Base-by-base conservation (phyloP, 345 rosid species). In the Camelina laxa region DNA sequence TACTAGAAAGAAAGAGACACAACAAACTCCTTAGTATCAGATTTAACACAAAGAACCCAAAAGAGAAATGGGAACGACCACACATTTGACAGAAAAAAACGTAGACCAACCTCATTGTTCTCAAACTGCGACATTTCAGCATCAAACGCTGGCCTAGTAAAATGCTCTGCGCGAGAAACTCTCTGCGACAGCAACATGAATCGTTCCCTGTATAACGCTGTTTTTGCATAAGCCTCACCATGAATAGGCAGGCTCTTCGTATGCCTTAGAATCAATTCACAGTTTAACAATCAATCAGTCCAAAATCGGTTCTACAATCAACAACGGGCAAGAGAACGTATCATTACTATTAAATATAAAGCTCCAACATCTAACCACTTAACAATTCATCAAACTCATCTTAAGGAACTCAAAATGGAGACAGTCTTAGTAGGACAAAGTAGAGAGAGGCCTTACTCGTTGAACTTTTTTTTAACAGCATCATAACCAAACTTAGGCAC, bases 401-500 rank as follows among this genome's bases (percentile, higher is more conserved):
- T 35, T 19, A 17, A 17, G 15, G 11, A 53, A 60, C 19, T 33
- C 16, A 57, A 6, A 33, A 33, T 38, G 4, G 41, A 42, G 0
- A 42, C 16, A 14, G 2, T 14, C 48, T 42, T 42, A 42, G 68
- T 47, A 39, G 9, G 4, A 38, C 0, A 8, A 27, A 60, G 20
- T 16, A 54, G 7, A 47, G 7, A 47, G 5, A 41, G 22, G 75
- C 80, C 9, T 54, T 87, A 95, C 99, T 84, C 85, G 66, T 82
- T 69, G 74, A 95, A 95, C 45, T 86, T 90, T 77, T 90, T 95
- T 84, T 81, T 92, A 73, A 88, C 86, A 35, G 87, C 75, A 74
- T 92, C 89, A 42, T 87, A 95, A 27, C 81, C 87, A 82, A 76
- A 90, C 75, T 89, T 92, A 4, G 99, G 98, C 16, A 92, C 73